phyloP scores from a whole-genome alignment of 768 basidiomycete genomes.

The Sarcomyxa edulis region DNA sequence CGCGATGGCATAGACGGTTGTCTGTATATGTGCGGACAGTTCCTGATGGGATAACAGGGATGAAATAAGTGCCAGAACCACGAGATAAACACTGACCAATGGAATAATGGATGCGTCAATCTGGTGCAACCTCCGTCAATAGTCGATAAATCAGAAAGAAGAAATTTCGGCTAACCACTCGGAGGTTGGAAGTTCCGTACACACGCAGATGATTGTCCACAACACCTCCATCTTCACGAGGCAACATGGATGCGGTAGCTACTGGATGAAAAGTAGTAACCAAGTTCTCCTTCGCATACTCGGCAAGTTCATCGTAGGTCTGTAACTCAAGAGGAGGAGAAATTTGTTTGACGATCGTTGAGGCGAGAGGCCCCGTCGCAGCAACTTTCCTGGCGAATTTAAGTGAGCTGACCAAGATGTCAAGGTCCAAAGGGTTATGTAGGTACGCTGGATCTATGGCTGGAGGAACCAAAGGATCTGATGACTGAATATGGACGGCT shows the following conservation, averaged over 20 bases:
- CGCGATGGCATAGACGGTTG: slow-evolving; percentile 4
- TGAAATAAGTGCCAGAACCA: no score
- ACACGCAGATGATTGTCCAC: slow-evolving; percentile 19
- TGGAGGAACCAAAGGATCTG: slow-evolving; percentile 13
- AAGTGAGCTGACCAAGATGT: slow-evolving; percentile 1
- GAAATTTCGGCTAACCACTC: slow-evolving; percentile 24
- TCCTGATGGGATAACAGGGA: no score
- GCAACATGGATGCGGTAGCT: slow-evolving; percentile 22
- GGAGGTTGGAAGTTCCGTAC: slow-evolving; percentile 23
- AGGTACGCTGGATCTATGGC: slow-evolving; percentile 14
- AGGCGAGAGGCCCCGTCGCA: slow-evolving; percentile 2
- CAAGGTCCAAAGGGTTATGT: not conserved
- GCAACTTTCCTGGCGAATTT: slow-evolving; percentile 3
- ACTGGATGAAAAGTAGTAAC: slow-evolving; percentile 24
- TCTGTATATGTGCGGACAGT: not conserved
- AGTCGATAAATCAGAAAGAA: no score
- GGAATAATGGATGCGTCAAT: slow-evolving; percentile 3
- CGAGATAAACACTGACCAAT: not conserved
- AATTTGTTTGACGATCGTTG: not conserved
- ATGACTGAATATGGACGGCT: slow-evolving; percentile 14
- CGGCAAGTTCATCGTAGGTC: slow-evolving; percentile 11
- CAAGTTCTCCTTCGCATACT: slow-evolving; percentile 13
- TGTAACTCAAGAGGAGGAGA: slow-evolving; percentile 1
- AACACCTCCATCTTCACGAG: slow-evolving; percentile 22
- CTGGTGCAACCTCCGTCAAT: no score